phyloP scores from a whole-genome alignment of 2,329 filamentous ascomycete genomes.

The Pyricularia grisea region DNA sequence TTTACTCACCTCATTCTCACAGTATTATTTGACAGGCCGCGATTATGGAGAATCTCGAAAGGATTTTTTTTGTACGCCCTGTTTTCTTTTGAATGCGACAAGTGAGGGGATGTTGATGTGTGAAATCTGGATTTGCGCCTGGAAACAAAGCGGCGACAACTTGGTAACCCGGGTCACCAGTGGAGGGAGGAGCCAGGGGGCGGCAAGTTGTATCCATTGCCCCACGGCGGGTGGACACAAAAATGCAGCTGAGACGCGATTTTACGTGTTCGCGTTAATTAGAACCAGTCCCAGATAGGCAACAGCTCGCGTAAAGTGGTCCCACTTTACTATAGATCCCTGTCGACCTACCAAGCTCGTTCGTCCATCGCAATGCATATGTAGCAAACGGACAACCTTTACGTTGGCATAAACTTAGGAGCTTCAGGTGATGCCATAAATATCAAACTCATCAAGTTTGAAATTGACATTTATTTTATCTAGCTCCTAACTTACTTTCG shows the following conservation, averaged over 20 bases:
- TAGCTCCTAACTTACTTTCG: no score
- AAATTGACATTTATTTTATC: background rate
- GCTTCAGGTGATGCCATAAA: background rate
- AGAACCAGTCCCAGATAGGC: conserved; percentile 5
- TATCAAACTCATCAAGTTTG: background rate
- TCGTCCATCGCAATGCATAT: background rate
- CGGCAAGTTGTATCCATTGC: conserved; percentile 1
- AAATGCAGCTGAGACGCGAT: conserved; percentile 13
- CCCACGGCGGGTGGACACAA: conserved; percentile 7
- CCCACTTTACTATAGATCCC: conserved; percentile 6
- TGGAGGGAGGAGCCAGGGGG: conserved; percentile 7
- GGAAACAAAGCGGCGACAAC: background rate
- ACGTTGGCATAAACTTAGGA: background rate
- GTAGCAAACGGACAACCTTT: background rate
- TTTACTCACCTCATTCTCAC: background rate
- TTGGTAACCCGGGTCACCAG: conserved; percentile 4
- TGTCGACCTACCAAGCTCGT: background rate
- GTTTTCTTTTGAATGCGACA: background rate
- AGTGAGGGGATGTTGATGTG: background rate
- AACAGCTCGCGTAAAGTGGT: conserved; percentile 17
- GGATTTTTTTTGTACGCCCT: background rate
- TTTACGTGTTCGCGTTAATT: conserved; percentile 13
- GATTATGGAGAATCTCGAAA: background rate
- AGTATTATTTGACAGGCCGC: background rate
- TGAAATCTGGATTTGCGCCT: background rate